Evolutionary conservation across 805 yeast species (phyloP).

Genomic region (Lipomyces anomalus): DNA sequence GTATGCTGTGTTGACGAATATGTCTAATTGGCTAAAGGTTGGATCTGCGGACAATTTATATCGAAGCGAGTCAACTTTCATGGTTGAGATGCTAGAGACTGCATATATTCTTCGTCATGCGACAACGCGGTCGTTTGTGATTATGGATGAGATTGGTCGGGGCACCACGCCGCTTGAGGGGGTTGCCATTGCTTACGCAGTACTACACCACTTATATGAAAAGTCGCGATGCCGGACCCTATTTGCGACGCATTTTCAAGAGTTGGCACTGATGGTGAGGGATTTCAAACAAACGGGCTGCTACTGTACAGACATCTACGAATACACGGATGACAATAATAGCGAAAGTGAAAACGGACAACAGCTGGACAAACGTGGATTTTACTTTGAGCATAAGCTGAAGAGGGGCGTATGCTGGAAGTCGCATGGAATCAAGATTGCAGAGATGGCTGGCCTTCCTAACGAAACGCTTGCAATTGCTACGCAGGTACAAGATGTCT

Average conservation of each 20-base stretch:
- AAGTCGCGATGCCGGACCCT: constrained; percentile 61
- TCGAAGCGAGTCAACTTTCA: constrained; percentile 78
- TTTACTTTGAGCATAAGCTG: constrained; percentile 17
- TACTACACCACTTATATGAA: constrained; percentile 50
- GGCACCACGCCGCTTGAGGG: constrained; percentile 88
- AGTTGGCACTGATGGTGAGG: constrained; percentile 19
- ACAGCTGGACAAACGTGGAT: constrained; percentile 6
- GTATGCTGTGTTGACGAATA: constrained; percentile 36
- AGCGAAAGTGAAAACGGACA: not conserved
- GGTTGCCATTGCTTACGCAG: constrained; percentile 74
- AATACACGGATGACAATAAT: not conserved
- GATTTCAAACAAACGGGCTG: constrained; percentile 11
- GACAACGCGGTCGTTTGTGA: constrained; percentile 61
- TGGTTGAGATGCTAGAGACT: constrained; percentile 90
- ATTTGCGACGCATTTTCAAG: constrained; percentile 87
- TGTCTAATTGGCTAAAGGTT: too few species aligned
- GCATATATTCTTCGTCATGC: constrained; percentile 61
- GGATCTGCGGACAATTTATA: constrained; percentile 75
- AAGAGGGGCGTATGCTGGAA: constrained; percentile 19
- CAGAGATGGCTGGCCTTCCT: constrained; percentile 22
- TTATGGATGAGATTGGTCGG: constrained; percentile 83
- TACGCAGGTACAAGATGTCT: not conserved
- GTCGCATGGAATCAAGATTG: constrained; percentile 24
- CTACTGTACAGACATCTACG: constrained; percentile 21
- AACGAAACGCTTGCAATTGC: constrained; percentile 15